Evolutionary conservation across 305 asterid genomes (phyloP), one percentile per base, ranked within the genome.

Genomic region (Fraxinus albicans): DNA sequence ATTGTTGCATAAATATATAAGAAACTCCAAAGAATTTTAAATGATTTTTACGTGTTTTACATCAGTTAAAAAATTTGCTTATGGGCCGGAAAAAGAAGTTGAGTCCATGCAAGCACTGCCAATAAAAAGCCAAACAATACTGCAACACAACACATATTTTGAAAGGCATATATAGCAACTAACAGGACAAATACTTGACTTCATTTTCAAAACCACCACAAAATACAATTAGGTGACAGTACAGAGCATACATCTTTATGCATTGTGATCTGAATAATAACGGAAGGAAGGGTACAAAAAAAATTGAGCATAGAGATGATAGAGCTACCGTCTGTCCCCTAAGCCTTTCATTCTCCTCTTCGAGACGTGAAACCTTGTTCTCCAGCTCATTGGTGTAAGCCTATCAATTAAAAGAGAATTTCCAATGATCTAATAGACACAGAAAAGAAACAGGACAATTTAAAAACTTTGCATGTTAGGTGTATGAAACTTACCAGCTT

Each of bases 351-450:
- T 91, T 95, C 93, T 95, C 99, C 91, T 94, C 97, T 89, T 95
- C 98, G 23, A 95, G 88, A 77, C 89, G 93, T 0, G 95, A 88
- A 86, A 95, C 91, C 92, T 95, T 95, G 91, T 90, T 93, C 95
- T 95, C 99, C 88, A 95, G 92, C 92, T 95, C 99, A 55, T 94
- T 90, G 33, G 98, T 95, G 92, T 95, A 94, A 82, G 99, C 99
- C 99, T 95, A 89, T 81, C 27, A 42, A 73, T 21, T 42, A 55
- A 85, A 73, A 84, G 73, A 23, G 35, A 65, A 60, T 58, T 44
- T 29, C 58, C 21, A 86, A 70, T 73, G n/a, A 69, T 38, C 77
- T 25, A 50, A 81, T 79, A 36, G 73, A 78, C 86, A 65, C 73
- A 23, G 34, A 6, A 47, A 76, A 63, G 50, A 1, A 34, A 25